phyloP scores from a whole-genome alignment of 2,329 filamentous ascomycete genomes.

The Penicillium sp. region DNA sequence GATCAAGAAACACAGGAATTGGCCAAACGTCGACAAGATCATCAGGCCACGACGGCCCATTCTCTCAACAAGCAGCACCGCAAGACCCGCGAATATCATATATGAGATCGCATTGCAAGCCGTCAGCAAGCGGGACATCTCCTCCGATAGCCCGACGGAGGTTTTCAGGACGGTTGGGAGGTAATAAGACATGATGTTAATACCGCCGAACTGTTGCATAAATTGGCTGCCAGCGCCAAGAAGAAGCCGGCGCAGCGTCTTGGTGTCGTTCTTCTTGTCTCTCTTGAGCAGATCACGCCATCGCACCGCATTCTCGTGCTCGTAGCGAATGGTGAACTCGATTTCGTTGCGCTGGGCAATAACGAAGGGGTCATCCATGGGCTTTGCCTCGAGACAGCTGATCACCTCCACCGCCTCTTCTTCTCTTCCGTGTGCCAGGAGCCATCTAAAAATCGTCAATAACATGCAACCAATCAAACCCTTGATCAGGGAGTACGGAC shows the following conservation, averaged over 20 bases:
- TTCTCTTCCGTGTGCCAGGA: constrained; percentile 40
- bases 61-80: constrained; percentile 49
- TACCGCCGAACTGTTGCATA: constrained; percentile 21
- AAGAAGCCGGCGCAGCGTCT: constrained; percentile 15
- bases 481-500: constrained; percentile 4
- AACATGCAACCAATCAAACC: background rate
- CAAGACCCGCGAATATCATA: constrained; percentile 43
- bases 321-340: constrained; percentile 49
- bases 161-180: constrained; percentile 43
- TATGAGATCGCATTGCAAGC: constrained; percentile 50
- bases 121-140: constrained; percentile 44
- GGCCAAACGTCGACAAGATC: constrained; percentile 50
- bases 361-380: constrained; percentile 47
- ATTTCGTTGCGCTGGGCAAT: constrained; percentile 48
- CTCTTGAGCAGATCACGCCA: constrained; percentile 50
- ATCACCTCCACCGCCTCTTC: constrained; percentile 51
- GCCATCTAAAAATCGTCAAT: constrained; percentile 37
- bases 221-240: constrained; percentile 18
- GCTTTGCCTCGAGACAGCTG: constrained; percentile 48
- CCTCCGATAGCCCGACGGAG: constrained; percentile 38
- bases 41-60: constrained; percentile 50
- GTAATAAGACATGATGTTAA: constrained; percentile 24
- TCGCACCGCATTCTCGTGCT: constrained; percentile 49
- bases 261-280: constrained; percentile 19
- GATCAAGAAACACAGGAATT: constrained; percentile 50